Conservation (phyloP, 768 basidiomycete species). For the Macrocybe gigantea region DNA sequence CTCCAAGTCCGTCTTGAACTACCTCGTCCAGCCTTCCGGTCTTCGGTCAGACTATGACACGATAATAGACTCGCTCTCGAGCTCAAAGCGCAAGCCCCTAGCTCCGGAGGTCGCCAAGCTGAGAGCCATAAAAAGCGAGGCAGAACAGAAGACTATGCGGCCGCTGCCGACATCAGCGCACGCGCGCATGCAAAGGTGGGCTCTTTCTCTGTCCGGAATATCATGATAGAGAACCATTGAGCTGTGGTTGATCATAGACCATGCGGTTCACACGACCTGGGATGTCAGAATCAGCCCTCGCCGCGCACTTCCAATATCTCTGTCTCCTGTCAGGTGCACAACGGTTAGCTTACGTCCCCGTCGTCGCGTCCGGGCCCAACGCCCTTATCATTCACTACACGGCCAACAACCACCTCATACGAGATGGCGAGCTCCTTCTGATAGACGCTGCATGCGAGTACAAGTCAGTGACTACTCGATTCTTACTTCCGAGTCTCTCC, state of each 20-base stretch:
- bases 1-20: constrained; percentile 53
- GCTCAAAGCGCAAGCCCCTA: constrained; percentile 42
- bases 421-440: constrained; percentile 68
- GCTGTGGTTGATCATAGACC: constrained; percentile 39
- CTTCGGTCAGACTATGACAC: constrained; percentile 45
- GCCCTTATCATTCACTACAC: constrained; percentile 94
- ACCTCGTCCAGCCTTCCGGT: constrained; percentile 28
- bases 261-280: constrained; percentile 68
- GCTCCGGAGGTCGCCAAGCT: constrained; percentile 66
- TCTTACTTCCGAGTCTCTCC: background rate
- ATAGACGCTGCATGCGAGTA: constrained; percentile 93
- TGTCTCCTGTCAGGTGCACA: constrained; percentile 77
- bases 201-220: background rate
- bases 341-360: constrained; percentile 94
- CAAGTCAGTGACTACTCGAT: constrained; percentile 45
- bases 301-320: constrained; percentile 86
- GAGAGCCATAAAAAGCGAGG: constrained; percentile 72
- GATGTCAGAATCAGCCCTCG: constrained; percentile 33
- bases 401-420: constrained; percentile 75
- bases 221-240: background rate
- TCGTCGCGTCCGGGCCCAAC: constrained; percentile 94
- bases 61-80: constrained; percentile 48
- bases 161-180: constrained; percentile 84
- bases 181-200: constrained; percentile 78
- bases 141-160: constrained; percentile 78